Evolutionary conservation across 371 early-diverging fungal genomes (phyloP), one percentile per base, ranked within the genome.

Genomic region (Rhizopus arrhizus): DNA sequence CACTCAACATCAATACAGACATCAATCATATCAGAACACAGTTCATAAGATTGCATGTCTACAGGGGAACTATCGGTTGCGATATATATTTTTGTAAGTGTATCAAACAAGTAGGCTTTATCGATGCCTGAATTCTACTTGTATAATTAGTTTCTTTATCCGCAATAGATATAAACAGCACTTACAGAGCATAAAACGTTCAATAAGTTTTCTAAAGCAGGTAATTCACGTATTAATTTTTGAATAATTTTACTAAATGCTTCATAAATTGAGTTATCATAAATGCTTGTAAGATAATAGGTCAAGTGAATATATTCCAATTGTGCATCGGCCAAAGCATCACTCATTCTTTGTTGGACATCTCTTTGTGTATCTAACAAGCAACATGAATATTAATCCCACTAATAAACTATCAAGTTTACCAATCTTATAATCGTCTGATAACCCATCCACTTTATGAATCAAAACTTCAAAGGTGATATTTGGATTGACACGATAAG

Each of bases 1-100:
- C 76, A 73, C 4, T 90, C 83, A 28, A 97, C 79, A 68, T 96
- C 95, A 45, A 95, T 86, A 53, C 93, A 86, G 22, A 94, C 94
- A 60, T 95, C 97, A 73, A 97, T 94, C 89, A 95, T 96, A 68
- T 97, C 94, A 49, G 89, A 86, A 64, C 97, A 95, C 40, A 97
- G 85, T 74, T 92, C 92, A 73, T 95, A 97, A 3, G 90, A 86
- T 62, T 94, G 93, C 78, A 94, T 86, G 65, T 95, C 95, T 34
- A 94, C 95, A 4, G 98, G 97, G 2, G 95, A 92, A 48, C 90
- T 87, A 61, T 97, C 98, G 5, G 95, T 96, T 3, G 98, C 96
- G 59, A 97, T 85, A 64, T 96, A 97, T 33, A 97, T 88, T 69
- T 96, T 95, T 33, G 91, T 90, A 35, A 83, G 58, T 9, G 89